A percentile compares a stretch with the other conserved stretches of the same genome.
These are phyloP conservation scores for Bipolaris bicolor DNA, from an alignment of 2,329 filamentous ascomycete genomes.

Conservation along the genomic window DNA sequence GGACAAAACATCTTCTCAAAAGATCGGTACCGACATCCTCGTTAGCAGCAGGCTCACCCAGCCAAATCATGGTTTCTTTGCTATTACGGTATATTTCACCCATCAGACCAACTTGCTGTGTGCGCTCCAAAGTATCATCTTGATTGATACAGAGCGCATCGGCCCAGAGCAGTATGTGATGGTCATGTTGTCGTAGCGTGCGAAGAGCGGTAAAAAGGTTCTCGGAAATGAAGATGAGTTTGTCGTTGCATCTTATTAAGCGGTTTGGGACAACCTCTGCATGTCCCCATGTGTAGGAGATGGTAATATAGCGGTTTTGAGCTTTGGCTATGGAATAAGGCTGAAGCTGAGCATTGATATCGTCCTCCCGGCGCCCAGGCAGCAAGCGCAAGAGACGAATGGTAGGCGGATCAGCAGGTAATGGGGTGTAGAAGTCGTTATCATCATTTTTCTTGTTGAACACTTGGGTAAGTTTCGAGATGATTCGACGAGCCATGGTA, in stretches of 20 bases:
- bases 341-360: conserved; percentile 14
- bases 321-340: conserved; percentile 10
- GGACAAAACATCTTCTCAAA: not conserved
- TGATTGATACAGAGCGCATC: conserved; percentile 15
- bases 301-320: conserved; percentile 15
- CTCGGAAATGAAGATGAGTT: conserved; percentile 13
- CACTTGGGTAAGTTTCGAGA: conserved; percentile 2
- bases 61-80: conserved; percentile 11
- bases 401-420: conserved; percentile 2
- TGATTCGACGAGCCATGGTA: conserved; percentile 6
- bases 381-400: conserved; percentile 16
- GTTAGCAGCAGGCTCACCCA: conserved; percentile 1
- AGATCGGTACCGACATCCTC: not conserved
- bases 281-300: conserved; percentile 24
- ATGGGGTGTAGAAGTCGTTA: not conserved
- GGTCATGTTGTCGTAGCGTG: conserved; percentile 14
- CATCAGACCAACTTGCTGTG: conserved; percentile 12
- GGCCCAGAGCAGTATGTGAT: conserved; percentile 3
- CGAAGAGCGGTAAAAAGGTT: conserved; percentile 23
- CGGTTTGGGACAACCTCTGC: conserved; percentile 9
- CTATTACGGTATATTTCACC: conserved; percentile 13
- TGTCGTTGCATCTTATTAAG: conserved; percentile 19
- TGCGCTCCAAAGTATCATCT: conserved; percentile 5
- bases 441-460: conserved; percentile 1
- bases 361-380: conserved; percentile 13